phyloP scores from a whole-genome alignment of 352 stramenopile species.

The Globisporangium paroecandrum region DNA sequence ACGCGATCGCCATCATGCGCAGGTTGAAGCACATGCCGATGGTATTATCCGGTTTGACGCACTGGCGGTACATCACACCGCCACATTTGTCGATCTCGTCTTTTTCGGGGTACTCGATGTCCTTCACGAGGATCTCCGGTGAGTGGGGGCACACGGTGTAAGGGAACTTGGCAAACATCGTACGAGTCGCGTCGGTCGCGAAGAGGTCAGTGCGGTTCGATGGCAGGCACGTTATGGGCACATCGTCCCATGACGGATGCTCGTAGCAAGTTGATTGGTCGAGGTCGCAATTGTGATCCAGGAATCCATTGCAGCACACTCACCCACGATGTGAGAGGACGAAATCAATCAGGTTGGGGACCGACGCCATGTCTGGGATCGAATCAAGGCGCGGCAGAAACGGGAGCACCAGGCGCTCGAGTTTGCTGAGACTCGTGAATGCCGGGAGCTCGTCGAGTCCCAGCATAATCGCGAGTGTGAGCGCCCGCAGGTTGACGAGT shows the following conservation, averaged over 20 bases:
- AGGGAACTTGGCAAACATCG: background rate
- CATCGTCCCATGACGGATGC: background rate
- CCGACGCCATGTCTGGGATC: background rate
- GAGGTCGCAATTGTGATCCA: background rate
- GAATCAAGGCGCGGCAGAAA: background rate
- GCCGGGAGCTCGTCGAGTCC: background rate
- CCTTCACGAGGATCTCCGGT: background rate
- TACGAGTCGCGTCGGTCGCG: background rate
- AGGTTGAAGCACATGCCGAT: background rate
- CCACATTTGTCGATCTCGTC: background rate
- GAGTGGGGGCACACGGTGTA: background rate
- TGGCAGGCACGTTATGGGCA: background rate
- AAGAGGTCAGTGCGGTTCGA: background rate
- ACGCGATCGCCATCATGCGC: background rate
- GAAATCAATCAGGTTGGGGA: background rate
- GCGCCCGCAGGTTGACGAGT: background rate
- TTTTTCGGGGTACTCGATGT: background rate
- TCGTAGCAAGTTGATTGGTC: background rate
- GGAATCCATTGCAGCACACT: background rate
- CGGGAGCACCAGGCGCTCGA: background rate
- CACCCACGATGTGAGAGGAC: background rate
- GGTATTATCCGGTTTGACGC: background rate
- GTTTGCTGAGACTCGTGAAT: background rate
- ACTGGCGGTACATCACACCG: background rate
- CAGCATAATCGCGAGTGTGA: background rate